Conservation (phyloP, 139 green algal genomes). For the Marvania coccoides region DNA sequence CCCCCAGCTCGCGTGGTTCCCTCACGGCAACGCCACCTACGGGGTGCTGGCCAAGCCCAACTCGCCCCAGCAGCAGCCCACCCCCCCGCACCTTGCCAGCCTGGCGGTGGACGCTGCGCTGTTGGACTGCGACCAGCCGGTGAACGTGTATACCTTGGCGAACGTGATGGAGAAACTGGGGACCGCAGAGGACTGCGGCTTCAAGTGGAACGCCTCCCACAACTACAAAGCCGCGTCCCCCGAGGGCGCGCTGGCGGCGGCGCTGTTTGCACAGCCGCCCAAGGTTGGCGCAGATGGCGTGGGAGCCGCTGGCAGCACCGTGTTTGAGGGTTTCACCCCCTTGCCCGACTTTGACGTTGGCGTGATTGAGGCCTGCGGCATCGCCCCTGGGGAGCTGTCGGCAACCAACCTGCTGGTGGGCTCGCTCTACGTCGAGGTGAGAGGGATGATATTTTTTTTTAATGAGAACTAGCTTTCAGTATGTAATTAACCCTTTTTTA, state of each 20-base stretch:
- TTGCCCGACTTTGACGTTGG: background rate
- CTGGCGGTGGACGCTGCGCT: background rate
- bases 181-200: background rate
- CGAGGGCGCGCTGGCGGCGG: background rate
- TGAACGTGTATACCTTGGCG: background rate
- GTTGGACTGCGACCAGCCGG: background rate
- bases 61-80: background rate
- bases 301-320: too few species aligned
- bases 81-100: background rate
- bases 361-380: background rate
- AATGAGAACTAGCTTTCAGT: too few species aligned
- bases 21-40: background rate
- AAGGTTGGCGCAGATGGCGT: background rate
- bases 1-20: background rate
- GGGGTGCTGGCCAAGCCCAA: background rate
- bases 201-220: background rate
- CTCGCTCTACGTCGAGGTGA: background rate
- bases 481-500: too few species aligned
- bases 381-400: background rate
- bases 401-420: background rate
- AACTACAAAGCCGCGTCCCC: background rate
- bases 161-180: background rate
- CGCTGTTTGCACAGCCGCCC: background rate
- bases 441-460: too few species aligned
- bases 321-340: background rate